Evolutionary conservation across 2,329 filamentous ascomycete species (phyloP).

Genomic region (Lasiodiplodia sp.): DNA sequence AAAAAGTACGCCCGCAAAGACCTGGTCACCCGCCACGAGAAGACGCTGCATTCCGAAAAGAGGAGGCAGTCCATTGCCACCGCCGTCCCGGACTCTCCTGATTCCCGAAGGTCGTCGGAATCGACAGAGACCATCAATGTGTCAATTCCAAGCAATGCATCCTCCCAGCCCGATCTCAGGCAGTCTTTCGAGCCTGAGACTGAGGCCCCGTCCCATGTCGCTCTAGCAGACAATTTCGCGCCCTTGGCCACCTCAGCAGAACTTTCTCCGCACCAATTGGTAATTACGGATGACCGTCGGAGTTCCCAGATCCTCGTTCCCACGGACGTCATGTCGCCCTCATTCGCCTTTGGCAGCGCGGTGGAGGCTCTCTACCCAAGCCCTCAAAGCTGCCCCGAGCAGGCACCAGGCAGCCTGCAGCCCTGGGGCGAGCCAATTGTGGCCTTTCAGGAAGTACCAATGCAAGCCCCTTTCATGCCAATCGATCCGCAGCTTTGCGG

Average conservation of each 20-base stretch:
- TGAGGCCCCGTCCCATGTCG: not conserved
- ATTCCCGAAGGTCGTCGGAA: constrained; percentile 1
- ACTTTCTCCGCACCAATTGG: constrained; percentile 10
- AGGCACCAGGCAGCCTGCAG: not conserved
- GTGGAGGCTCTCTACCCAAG: constrained; percentile 24
- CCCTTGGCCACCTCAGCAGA: not conserved
- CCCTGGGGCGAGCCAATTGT: constrained; percentile 1
- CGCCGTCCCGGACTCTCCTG: constrained; percentile 12
- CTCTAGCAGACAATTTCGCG: not conserved
- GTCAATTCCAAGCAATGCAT: constrained; percentile 14
- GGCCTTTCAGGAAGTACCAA: not conserved
- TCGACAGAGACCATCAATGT: constrained; percentile 23
- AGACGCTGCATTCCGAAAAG: constrained; percentile 41
- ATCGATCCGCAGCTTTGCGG: constrained; percentile 28
- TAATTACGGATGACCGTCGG: not conserved
- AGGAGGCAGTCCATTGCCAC: constrained; percentile 23
- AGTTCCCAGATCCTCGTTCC: constrained; percentile 12
- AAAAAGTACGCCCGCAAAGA: constrained; percentile 47
- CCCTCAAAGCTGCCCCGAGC: constrained; percentile 26
- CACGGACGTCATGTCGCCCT: not conserved
- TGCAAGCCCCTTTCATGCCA: constrained; percentile 17
- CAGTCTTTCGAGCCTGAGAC: constrained; percentile 1
- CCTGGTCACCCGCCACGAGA: constrained; percentile 46
- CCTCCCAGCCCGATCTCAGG: constrained; percentile 1
- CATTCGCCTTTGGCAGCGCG: constrained; percentile 13